Base-by-base conservation (phyloP, 352 stramenopile genomes). In the Pythium sp. region DNA sequence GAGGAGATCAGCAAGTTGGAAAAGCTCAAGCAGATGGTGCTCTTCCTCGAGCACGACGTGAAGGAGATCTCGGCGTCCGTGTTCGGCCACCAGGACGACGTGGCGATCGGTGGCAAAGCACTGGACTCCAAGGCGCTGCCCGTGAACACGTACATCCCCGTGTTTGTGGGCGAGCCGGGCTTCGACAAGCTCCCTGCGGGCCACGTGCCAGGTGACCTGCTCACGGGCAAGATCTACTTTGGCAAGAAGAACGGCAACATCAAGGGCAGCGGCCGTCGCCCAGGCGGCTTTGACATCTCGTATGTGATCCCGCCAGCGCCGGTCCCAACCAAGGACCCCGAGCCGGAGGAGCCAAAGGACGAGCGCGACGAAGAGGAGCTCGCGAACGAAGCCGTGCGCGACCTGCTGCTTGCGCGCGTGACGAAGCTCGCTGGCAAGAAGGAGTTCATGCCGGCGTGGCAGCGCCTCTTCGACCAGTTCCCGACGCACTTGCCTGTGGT, bases 1-100 rank as follows among this genome's bases (percentile, higher is more conserved):
- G 87, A 96, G 60, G 82, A 95, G 47, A 72, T 94, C n/a, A 71
- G 68, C 53, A 90, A 94, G 67, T 75, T 96, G 6, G 86, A 96
- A 43, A 87, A 86, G 58, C 75, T 95, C 57, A 93, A 94, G 76
- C 71, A 83, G 22, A 93, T 93, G 83, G 65, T 94, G 46, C 62
- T 94, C n/a, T 70, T 93, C 51, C 53, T 95, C 15, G 82, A 91
- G 20, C 81, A 91, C 53, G 76, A 82, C 41, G 70, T 95, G 28
- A 92, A 92, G 71, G 87, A 94, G 60, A 72, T 95, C 34, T 46
- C 77, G 51, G 77, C 84, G 11, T 71, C 76, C 0, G 82, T 93
- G 14, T 94, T 81, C 64, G 77, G 64, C 2, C 81, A 92, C 71
- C 85, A 86, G 67, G 82, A 94, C 36, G 85, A 90, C 62, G 80